Percentiles rank a stretch among this genome's conserved stretches.
Evolutionary conservation across 73 alveolate species (phyloP).

Genomic region (Durusdinium trenchii): DNA sequence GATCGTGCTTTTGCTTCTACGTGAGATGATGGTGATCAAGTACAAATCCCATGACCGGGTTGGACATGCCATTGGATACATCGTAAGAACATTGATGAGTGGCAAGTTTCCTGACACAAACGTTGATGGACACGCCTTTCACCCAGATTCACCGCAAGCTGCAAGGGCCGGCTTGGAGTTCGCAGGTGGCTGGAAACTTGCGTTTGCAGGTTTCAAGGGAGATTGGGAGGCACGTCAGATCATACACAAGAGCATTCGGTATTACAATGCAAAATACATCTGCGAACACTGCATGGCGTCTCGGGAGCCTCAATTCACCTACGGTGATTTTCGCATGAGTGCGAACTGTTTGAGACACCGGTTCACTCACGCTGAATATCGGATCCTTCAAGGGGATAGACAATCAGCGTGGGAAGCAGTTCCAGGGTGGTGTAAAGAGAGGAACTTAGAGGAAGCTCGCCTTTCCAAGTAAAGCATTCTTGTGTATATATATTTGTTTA

Average conservation of each 20-base stretch:
- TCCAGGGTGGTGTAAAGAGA: slow-evolving; percentile 55
- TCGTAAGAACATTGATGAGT: neutral
- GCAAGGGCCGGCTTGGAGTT: neutral
- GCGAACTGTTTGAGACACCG: neutral
- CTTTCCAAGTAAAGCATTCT: neutral
- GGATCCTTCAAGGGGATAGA: neutral
- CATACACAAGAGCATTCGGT: slow-evolving; percentile 7
- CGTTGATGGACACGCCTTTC: neutral
- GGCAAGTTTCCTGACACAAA: neutral
- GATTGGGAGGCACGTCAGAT: slow-evolving; percentile 43
- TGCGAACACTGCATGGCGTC: slow-evolving; percentile 68
- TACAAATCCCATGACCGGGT: slow-evolving; percentile 1
- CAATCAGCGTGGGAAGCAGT: neutral
- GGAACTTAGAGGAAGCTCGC: slow-evolving; percentile 25
- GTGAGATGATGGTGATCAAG: slow-evolving; percentile 25
- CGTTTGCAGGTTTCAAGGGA: slow-evolving; percentile 39
- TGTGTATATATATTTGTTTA: neutral
- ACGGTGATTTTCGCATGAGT: neutral
- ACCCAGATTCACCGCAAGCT: neutral
- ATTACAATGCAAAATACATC: neutral
- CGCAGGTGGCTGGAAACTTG: neutral
- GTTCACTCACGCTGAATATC: slow-evolving; percentile 2
- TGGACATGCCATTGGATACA: neutral
- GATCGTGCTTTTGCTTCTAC: neutral
- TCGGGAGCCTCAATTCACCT: slow-evolving; percentile 3